Base-by-base conservation (phyloP, 192 early-diverging fungal species). In the Oehlia diaphana region DNA sequence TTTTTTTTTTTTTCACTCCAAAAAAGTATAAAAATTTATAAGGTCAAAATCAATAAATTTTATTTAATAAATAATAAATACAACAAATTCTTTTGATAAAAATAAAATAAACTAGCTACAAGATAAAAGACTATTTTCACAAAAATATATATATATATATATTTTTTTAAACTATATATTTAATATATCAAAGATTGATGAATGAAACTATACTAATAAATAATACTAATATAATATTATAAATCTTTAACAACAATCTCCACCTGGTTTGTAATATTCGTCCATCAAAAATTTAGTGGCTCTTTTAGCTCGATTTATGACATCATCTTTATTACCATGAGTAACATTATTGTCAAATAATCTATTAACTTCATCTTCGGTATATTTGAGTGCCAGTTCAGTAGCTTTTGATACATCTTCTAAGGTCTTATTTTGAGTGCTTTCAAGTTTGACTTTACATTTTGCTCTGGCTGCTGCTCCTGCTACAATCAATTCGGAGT, bases 281-380 rank as follows among this genome's bases (percentile, higher is more conserved):
- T 74, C 72, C 44, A 74, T 49, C 14, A 74, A 33, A 23, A 74
- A 74, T 7, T 23, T 16, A 33, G 47, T 47, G 19, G 53, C 72
- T 23, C 47, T 42, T 58, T 19, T 61, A 16, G 72, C 72, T 10
- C 72, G 72, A 2, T 12, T 26, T 33, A 61, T 61, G 19, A 74
- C 72, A 12, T 74, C 72, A 5, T 74, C 72, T 26, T 74, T 74
- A 74, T 74, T 74, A n/a, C 67, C 26, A 26, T 74, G 72, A 33
- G 72, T 74, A 49, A 58, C 9, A 28, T 74, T 74, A 28, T 23
- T 31, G 3, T 2, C 72, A 74, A 74, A 49, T 49, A 74, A 35
- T 74, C 53, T 74, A 28, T 74, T 47, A 53, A 74, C 47, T 74
- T 74, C 72, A 3, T 49, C 72, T 53, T 49, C 26, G 9, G 72